Evolutionary conservation across 164 flowering plant species (phyloP).

Genomic region (Cinnamomum micranthum): DNA sequence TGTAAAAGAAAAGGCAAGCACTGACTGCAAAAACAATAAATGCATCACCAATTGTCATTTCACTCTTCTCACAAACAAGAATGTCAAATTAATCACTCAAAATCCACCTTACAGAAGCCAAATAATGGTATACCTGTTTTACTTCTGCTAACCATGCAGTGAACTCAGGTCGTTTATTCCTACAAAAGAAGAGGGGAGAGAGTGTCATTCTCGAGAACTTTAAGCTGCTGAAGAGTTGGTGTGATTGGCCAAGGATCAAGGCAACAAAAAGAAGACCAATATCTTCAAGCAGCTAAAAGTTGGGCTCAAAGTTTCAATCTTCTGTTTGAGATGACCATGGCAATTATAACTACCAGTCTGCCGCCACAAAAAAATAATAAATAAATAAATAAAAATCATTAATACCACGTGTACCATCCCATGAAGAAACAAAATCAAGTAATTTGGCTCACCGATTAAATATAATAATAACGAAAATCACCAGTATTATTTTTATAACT

Average conservation of each 20-base stretch:
- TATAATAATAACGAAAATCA: no score
- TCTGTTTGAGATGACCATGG: background rate
- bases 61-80: background rate
- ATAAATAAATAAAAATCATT: no score
- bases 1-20: no score
- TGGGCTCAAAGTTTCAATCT: background rate
- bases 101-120: background rate
- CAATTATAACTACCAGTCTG: background rate
- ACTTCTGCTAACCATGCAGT: slow-evolving; percentile 95
- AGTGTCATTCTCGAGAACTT: slow-evolving; percentile 1
- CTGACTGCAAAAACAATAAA: background rate
- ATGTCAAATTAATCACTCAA: background rate
- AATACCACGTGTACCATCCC: no score
- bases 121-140: slow-evolving; percentile 52
- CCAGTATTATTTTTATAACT: no score
- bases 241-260: background rate
- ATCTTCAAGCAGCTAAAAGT: no score
- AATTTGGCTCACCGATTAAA: no score
- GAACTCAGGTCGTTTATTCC: slow-evolving; percentile 98
- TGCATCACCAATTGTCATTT: background rate
- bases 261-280: background rate
- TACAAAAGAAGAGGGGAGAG: slow-evolving; percentile 18
- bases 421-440: no score
- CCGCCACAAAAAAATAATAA: background rate
- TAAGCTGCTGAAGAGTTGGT: slow-evolving; percentile 5